Evolutionary conservation across 2,329 filamentous ascomycete genomes (phyloP), one percentile per base, ranked within the genome.

Genomic region (Aspergillus sp.): DNA sequence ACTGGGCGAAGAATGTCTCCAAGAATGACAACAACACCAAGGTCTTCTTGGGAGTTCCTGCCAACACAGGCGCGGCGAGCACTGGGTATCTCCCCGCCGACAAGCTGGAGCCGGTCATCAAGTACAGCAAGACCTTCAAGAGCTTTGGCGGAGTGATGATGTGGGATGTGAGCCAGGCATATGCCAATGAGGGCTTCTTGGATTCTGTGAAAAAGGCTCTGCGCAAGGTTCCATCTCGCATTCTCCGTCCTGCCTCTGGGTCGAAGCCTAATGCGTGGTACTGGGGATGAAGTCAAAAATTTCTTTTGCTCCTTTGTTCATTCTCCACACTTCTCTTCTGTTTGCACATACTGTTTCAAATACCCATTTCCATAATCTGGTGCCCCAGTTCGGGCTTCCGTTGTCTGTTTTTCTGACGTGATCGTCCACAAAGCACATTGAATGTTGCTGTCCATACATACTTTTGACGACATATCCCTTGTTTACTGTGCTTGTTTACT

Each of bases 141-240:
- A 83, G 74, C 61, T 85, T 86, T 54, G 82, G 81, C 6, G 83
- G 83, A 28, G 73, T 82, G 27, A 85, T 86, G 82, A 72, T 85
- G 67, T 86, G 82, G 83, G 83, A 86, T 61, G 77, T 77, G 64
- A 77, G 71, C 28, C 80, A 83, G 66, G 71, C 77, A 2, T 81
- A 75, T 49, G 64, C 66, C n/a, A 84, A 85, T 61, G 30, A 52
- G 2, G 80, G 78, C 1, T 83, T 81, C 58, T 64, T 84, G 42
- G 61, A 65, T 27, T 59, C 67, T 32, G 64, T 82, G 4, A 43
- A 42, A 60, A 63, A 51, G 44, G 56, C 30, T 58, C 65, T 44
- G 56, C 75, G 43, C 13, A 33, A 42, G 37, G 44, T 42, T 19
- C 33, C 42, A 7, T 53, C 48, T 9, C 42, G 45, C 28, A 27